Conservation (phyloP, 177 flowering plant genomes). For the Vitis hybrid region DNA sequence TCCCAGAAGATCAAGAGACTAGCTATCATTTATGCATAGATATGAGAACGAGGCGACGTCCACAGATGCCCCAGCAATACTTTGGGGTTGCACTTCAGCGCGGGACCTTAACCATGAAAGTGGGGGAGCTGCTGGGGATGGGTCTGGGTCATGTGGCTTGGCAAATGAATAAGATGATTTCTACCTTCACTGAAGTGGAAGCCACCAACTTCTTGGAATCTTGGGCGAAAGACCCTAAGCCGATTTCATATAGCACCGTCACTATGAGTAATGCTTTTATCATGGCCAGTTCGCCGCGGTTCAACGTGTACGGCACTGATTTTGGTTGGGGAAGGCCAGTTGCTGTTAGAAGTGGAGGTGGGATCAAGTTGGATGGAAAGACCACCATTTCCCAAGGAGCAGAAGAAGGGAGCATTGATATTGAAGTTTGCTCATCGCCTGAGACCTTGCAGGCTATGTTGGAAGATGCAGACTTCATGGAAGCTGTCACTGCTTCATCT, state of each 20-base stretch:
- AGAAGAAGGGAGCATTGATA: too few species aligned
- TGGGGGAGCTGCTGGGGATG: conserved; percentile 17
- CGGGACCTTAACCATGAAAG: background rate
- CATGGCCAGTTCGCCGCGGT: too few species aligned
- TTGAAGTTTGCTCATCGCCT: too few species aligned
- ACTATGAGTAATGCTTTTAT: too few species aligned
- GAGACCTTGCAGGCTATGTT: too few species aligned
- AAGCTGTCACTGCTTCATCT: conserved; percentile 1
- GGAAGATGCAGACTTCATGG: too few species aligned
- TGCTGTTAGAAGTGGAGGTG: too few species aligned
- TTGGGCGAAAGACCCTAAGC: conserved; percentile 12
- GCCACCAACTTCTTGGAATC: background rate
- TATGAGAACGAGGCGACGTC: conserved; percentile 21
- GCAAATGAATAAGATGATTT: conserved; percentile 22
- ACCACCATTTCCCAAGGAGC: too few species aligned
- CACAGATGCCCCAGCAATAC: conserved; percentile 23
- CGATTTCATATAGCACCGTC: background rate
- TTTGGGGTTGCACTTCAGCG: conserved; percentile 26
- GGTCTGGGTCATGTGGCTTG: conserved; percentile 28
- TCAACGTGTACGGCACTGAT: too few species aligned
- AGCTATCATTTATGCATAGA: background rate
- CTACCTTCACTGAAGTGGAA: background rate
- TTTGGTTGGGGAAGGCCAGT: too few species aligned
- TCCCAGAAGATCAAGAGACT: background rate
- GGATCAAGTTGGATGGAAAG: too few species aligned